phyloP scores from a whole-genome alignment of 495 filamentous ascomycete genomes.

The Viridothelium virens region DNA sequence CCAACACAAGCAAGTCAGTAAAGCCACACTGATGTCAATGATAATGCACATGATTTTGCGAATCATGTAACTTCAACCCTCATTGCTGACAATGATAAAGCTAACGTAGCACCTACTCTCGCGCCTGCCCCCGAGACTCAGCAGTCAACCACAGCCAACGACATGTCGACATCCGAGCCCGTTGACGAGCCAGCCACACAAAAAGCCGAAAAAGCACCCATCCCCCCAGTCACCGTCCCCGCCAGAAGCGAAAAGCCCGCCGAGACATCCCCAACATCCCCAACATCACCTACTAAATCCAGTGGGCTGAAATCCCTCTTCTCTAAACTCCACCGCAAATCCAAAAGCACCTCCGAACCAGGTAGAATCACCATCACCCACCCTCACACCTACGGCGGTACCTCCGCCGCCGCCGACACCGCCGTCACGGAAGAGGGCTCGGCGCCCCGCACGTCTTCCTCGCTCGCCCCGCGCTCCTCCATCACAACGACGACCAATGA shows the following conservation, averaged over 20 bases:
- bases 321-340: slow-evolving; percentile 9
- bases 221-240: background rate
- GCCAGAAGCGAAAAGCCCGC: slow-evolving; percentile 3
- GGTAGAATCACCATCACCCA: slow-evolving; percentile 1
- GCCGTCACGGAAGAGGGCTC: slow-evolving; percentile 20
- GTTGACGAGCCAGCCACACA: background rate
- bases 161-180: background rate
- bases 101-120: background rate
- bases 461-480: background rate
- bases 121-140: background rate
- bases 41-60: background rate
- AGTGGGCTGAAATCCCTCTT: slow-evolving; percentile 14
- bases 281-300: slow-evolving; percentile 3
- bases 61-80: background rate
- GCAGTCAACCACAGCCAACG: background rate
- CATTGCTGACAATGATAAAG: background rate
- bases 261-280: background rate
- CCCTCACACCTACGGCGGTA: background rate
- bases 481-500: background rate
- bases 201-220: background rate
- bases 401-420: slow-evolving; percentile 10
- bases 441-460: slow-evolving; percentile 13
- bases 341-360: slow-evolving; percentile 11
- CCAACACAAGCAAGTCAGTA: slow-evolving; percentile 11
- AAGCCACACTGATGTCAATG: background rate